Evolutionary conservation across 2,329 filamentous ascomycete genomes (phyloP).

Genomic region (Aureobasidium vineae): DNA sequence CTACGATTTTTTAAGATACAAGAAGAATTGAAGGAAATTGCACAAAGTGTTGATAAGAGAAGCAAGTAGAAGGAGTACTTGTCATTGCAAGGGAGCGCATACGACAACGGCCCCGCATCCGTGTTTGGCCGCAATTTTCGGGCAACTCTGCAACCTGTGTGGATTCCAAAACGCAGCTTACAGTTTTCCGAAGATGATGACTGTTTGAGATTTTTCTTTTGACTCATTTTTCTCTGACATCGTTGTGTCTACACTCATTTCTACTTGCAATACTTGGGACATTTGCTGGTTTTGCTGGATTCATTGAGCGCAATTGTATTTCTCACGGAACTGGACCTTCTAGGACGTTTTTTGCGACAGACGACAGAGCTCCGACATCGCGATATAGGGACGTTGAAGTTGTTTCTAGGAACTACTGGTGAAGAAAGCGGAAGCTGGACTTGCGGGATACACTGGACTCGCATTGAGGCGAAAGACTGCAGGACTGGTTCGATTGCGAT

Average conservation of each 20-base stretch:
- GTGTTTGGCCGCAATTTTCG: neutral
- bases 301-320: neutral
- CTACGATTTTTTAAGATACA: no score
- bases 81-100: neutral
- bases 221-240: neutral
- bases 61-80: no score
- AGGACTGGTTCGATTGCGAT: neutral
- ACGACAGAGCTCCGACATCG: conserved; percentile 1
- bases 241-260: neutral
- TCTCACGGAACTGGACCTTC: neutral
- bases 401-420: no score
- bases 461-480: neutral
- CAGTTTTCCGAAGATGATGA: neutral
- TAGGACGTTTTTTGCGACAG: neutral
- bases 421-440: neutral
- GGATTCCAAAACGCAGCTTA: neutral
- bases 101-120: neutral
- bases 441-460: neutral
- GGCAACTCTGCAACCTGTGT: neutral
- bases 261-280: neutral
- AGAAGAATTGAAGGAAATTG: no score
- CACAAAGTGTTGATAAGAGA: no score
- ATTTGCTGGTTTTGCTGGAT: neutral
- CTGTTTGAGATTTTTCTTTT: neutral
- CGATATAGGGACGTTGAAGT: no score